Conservation (phyloP, 2,329 filamentous ascomycete species). For the Talaromyces funiculosus region DNA sequence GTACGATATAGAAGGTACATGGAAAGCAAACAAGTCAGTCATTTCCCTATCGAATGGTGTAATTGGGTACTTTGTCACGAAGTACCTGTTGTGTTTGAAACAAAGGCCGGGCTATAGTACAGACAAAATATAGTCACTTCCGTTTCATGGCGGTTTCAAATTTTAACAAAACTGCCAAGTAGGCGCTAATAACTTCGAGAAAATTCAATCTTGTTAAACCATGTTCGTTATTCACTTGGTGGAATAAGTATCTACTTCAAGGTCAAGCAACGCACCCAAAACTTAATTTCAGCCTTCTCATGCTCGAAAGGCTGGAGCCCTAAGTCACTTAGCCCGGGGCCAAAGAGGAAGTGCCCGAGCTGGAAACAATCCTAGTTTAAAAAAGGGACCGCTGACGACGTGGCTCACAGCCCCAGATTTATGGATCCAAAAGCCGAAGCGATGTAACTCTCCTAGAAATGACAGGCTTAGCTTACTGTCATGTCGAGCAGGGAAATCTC, state of each 20-base stretch:
- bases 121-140: not conserved
- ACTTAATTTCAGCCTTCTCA: not conserved
- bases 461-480: not conserved
- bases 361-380: not conserved
- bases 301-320: not conserved
- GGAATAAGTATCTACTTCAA: not conserved
- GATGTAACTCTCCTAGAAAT: not conserved
- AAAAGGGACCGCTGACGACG: not conserved
- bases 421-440: not conserved
- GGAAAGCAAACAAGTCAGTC: too few relatives aligned
- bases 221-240: not conserved
- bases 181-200: not conserved
- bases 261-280: not conserved
- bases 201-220: not conserved
- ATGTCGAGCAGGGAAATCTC: not conserved
- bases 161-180: not conserved
- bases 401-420: not conserved
- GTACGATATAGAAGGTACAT: too few relatives aligned
- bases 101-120: not conserved
- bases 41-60: too few relatives aligned
- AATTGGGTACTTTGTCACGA: too few relatives aligned
- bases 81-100: not conserved
- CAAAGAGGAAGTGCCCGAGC: not conserved
- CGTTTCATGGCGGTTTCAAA: conserved; percentile 2
- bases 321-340: not conserved